phyloP scores from a whole-genome alignment of 371 early-diverging fungal genomes.

The Coemansia sp. region DNA sequence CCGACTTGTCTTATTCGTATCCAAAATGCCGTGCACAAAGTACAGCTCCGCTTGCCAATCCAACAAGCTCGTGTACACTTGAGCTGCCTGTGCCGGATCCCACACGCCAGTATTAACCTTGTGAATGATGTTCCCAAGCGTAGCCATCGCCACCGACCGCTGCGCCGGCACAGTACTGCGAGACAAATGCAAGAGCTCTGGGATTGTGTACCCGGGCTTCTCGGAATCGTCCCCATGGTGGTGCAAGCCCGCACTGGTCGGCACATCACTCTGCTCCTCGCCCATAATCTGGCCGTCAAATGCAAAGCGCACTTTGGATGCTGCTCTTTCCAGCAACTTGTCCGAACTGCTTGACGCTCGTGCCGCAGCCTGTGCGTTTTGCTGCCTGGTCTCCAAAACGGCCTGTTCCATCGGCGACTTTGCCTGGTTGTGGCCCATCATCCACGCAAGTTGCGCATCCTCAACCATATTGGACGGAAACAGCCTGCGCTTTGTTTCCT shows the following conservation, averaged over 20 bases:
- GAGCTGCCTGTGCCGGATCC: slow-evolving; percentile 25
- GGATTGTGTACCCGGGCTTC: slow-evolving; percentile 82
- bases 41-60: slow-evolving; percentile 53
- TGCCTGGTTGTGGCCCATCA: slow-evolving; percentile 50
- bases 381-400: slow-evolving; percentile 12
- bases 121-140: slow-evolving; percentile 62
- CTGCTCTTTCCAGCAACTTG: slow-evolving; percentile 19
- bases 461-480: slow-evolving; percentile 47
- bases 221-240: slow-evolving; percentile 88
- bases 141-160: slow-evolving; percentile 69
- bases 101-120: slow-evolving; percentile 55
- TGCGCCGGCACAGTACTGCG: slow-evolving; percentile 84
- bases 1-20: slow-evolving; percentile 36
- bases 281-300: slow-evolving; percentile 72
- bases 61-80: slow-evolving; percentile 37
- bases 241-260: slow-evolving; percentile 72
- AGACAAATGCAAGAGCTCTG: slow-evolving; percentile 76
- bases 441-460: slow-evolving; percentile 52
- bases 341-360: neutral
- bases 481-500: slow-evolving; percentile 37
- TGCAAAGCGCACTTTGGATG: slow-evolving; percentile 66
- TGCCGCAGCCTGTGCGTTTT: slow-evolving; percentile 12
- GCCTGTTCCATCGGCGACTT: slow-evolving; percentile 52
- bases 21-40: slow-evolving; percentile 28
- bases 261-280: slow-evolving; percentile 55